Conservation (phyloP, 352 stramenopile genomes). For the Phytophthora cajani region DNA sequence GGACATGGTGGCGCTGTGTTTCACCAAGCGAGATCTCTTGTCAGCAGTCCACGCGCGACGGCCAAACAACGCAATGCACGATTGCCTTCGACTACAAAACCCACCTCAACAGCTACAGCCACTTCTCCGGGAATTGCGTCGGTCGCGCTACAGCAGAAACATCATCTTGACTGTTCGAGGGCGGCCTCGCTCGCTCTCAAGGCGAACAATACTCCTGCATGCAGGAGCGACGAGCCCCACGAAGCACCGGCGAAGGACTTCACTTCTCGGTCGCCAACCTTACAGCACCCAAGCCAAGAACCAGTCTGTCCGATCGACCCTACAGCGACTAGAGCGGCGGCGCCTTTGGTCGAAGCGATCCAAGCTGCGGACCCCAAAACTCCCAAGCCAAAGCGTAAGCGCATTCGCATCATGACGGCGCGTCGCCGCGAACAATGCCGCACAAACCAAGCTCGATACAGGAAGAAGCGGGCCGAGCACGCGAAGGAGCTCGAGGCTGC, state of each 20-base stretch:
- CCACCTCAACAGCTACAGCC: background rate
- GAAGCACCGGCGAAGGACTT: background rate
- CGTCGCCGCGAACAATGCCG: slow-evolving; percentile 57
- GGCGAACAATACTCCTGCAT: background rate
- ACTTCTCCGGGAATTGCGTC: background rate
- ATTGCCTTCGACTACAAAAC: background rate
- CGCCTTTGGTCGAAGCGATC: slow-evolving; percentile 10
- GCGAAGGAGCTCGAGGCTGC: slow-evolving; percentile 23
- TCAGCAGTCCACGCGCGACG: background rate
- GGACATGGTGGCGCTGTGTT: slow-evolving; percentile 1
- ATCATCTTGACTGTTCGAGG: slow-evolving; percentile 5
- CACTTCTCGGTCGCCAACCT: background rate
- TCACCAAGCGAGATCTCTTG: background rate
- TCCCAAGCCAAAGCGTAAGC: slow-evolving; percentile 33
- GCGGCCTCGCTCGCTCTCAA: slow-evolving; percentile 10
- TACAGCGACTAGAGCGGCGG: background rate
- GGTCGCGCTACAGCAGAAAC: background rate
- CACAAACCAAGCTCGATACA: slow-evolving; percentile 54
- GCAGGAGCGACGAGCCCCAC: background rate
- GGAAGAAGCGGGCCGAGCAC: slow-evolving; percentile 39
- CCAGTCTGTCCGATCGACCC: background rate
- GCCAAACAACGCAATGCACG: background rate
- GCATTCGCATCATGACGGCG: slow-evolving; percentile 50
- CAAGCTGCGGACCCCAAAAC: background rate
- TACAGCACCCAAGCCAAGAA: background rate